Base-by-base conservation (phyloP, 495 filamentous ascomycete species). In the Penicillium pancosmium region DNA sequence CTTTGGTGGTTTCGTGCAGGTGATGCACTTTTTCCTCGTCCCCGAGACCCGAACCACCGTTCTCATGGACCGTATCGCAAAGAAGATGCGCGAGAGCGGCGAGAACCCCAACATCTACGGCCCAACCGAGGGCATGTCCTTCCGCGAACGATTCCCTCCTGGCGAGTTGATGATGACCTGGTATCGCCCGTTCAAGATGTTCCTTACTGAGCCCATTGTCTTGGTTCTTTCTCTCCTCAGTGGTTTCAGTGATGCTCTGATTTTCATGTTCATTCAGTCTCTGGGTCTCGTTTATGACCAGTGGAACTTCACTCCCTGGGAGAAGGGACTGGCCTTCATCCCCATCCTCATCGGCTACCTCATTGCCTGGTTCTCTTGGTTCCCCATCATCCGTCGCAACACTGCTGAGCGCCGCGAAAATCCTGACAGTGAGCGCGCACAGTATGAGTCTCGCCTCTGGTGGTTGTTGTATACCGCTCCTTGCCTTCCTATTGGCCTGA, bases 251-350 rank as follows among this genome's bases (percentile, higher is more conserved):
- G 84, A 86, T 54, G 82, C 82, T 25, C 71, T 86, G 50, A 84
- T 86, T 63, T 88, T 87, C 72, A 88, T 86, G 79, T 88, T 88
- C 73, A 75, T 88, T 41, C 82, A 88, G 60, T 84, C 81, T 12
- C 85, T 85, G 59, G 53, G 69, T 11, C 75, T 85, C 12, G 84
- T 88, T 4, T 88, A 86, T 57, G 66, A 72, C 10, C 84, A 87
- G 62, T 88, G 82, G 78, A 70, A 72, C 35, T 88, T 87, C 67
- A 71, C 69, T 58, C 71, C 74, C 27, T 68, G 82, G 51, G 65
- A 74, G 12, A 63, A 79, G 44, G 85, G 85, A 48, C 70, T 87
- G 21, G 69, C 80, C 0, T 88, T 88, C 72, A 63, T 84, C 41
- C 78, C 85, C 12, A 83, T 87, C 54, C 67, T 82, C 16, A 65